phyloP scores from a whole-genome alignment of 805 yeast species.

The Grigorovia yakushimaensis region DNA sequence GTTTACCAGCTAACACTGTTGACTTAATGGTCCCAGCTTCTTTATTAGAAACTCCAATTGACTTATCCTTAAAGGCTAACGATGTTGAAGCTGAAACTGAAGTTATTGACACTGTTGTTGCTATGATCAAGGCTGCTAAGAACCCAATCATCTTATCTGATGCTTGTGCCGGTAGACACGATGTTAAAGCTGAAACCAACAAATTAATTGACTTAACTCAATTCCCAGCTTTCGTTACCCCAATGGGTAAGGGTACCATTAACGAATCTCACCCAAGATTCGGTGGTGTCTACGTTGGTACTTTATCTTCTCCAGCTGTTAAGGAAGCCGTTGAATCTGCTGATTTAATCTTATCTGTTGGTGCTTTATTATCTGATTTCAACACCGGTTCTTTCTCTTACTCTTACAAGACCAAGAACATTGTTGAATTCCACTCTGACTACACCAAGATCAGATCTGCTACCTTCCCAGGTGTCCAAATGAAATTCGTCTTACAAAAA shows the following conservation, averaged over 20 bases:
- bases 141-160: slow-evolving; percentile 74
- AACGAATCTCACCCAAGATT: slow-evolving; percentile 64
- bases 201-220: slow-evolving; percentile 56
- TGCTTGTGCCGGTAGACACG: slow-evolving; percentile 80
- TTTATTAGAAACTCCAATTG: slow-evolving; percentile 54
- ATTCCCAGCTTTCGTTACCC: slow-evolving; percentile 78
- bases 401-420: slow-evolving; percentile 62
- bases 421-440: slow-evolving; percentile 73
- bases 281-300: slow-evolving; percentile 82
- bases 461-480: slow-evolving; percentile 61
- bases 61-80: slow-evolving; percentile 47
- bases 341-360: slow-evolving; percentile 69
- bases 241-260: slow-evolving; percentile 80
- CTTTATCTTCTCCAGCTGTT: slow-evolving; percentile 64
- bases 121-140: slow-evolving; percentile 45
- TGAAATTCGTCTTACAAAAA: slow-evolving; percentile 46
- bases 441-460: slow-evolving; percentile 62
- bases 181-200: slow-evolving; percentile 52
- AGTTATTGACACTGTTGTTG: slow-evolving; percentile 43
- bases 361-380: slow-evolving; percentile 79
- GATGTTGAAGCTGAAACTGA: slow-evolving; percentile 55
- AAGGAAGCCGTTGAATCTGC: slow-evolving; percentile 62
- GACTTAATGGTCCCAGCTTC: slow-evolving; percentile 51
- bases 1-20: slow-evolving; percentile 72
- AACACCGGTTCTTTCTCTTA: slow-evolving; percentile 83